Conservation (phyloP, 2,329 filamentous ascomycete species). For the Colletotrichum coccodes region DNA sequence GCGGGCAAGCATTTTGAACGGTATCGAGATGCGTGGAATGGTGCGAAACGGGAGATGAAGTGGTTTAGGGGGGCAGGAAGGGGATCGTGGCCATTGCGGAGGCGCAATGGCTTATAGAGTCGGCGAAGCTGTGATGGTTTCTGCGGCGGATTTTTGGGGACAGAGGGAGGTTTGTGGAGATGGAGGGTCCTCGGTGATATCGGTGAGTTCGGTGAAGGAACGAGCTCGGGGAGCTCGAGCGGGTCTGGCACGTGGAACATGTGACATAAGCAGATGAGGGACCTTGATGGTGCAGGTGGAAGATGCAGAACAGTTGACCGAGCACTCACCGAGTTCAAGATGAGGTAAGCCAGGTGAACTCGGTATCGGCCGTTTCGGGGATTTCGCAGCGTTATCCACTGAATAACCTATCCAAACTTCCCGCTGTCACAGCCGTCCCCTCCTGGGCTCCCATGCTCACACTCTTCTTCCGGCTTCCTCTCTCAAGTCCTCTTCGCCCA, state of each 20-base stretch:
- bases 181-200: constrained; percentile 19
- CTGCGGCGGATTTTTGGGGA: constrained; percentile 60
- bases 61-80: constrained; percentile 26
- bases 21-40: background rate
- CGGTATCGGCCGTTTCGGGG: constrained; percentile 7
- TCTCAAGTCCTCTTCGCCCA: background rate
- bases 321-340: background rate
- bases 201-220: constrained; percentile 31
- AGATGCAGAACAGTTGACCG: background rate
- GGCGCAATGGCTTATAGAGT: constrained; percentile 40
- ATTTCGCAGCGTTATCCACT: constrained; percentile 26
- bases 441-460: constrained; percentile 17
- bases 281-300: background rate
- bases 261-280: background rate
- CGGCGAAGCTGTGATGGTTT: constrained; percentile 54
- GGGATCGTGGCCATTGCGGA: constrained; percentile 43
- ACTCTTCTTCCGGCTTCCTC: background rate
- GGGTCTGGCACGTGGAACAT: background rate
- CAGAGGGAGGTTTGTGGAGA: constrained; percentile 23
- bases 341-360: background rate
- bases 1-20: constrained; percentile 28
- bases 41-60: background rate
- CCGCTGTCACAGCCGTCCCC: constrained; percentile 24
- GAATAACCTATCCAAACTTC: constrained; percentile 30
- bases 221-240: constrained; percentile 7